These are phyloP conservation scores for Stellera chamaejasme DNA, from an alignment of 345 rosid genomes.

Conservation along the genomic window DNA sequence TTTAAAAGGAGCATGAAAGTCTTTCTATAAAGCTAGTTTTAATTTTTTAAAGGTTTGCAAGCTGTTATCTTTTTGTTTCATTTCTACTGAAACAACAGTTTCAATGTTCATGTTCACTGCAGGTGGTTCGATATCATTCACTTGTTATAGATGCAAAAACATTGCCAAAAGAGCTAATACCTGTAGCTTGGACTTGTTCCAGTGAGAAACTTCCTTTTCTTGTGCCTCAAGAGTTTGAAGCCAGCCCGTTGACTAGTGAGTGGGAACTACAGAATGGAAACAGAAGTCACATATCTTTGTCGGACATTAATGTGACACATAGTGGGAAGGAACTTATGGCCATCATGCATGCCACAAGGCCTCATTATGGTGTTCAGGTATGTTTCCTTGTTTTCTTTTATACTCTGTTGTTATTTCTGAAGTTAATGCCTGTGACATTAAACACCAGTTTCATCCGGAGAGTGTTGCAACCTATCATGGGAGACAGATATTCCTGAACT, in stretches of 20 bases:
- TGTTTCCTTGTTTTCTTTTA: slow-evolving; percentile 7
- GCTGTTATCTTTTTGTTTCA: not conserved
- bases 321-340: slow-evolving; percentile 69
- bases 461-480: slow-evolving; percentile 87
- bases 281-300: slow-evolving; percentile 22
- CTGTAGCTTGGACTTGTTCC: slow-evolving; percentile 79
- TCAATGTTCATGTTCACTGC: slow-evolving; percentile 11
- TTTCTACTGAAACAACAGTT: not conserved
- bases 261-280: slow-evolving; percentile 16
- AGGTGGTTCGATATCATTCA: slow-evolving; percentile 97
- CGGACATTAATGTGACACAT: slow-evolving; percentile 16
- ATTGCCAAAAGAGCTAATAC: slow-evolving; percentile 73
- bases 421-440: slow-evolving; percentile 20
- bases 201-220: slow-evolving; percentile 42
- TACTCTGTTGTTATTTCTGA: not conserved
- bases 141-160: slow-evolving; percentile 71
- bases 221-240: slow-evolving; percentile 29
- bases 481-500: slow-evolving; percentile 68
- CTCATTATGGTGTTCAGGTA: slow-evolving; percentile 97
- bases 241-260: slow-evolving; percentile 18
- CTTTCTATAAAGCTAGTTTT: too few relatives aligned
- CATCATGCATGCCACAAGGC: slow-evolving; percentile 74
- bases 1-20: too few relatives aligned
- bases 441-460: slow-evolving; percentile 85
- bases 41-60: not conserved